These are phyloP conservation scores for Vitis cinerea DNA, from an alignment of 164 flowering plant species.

Conservation along the genomic window DNA sequence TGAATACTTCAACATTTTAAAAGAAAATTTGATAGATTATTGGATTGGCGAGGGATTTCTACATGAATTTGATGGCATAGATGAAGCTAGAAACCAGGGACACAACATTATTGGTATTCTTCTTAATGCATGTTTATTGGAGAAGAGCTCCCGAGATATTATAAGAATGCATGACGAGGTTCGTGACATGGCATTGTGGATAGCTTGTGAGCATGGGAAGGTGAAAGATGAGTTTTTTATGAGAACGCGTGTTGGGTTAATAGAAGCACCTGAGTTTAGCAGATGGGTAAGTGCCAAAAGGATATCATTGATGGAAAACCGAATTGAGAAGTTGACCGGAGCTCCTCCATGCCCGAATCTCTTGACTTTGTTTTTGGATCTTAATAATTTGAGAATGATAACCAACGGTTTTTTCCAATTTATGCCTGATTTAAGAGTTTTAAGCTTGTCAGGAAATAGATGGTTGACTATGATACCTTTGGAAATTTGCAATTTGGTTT, in stretches of 20 bases:
- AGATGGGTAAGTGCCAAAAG: neutral
- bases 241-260: too few species aligned
- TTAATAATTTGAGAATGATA: too few species aligned
- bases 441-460: too few species aligned
- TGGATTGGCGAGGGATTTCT: slow-evolving; percentile 22
- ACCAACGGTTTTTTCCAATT: too few species aligned
- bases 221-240: neutral
- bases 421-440: too few species aligned
- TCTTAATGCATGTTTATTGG: slow-evolving; percentile 5
- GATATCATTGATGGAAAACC: neutral
- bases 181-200: slow-evolving; percentile 16
- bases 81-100: slow-evolving; percentile 6
- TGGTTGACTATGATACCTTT: too few species aligned
- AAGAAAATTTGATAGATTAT: neutral
- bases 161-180: slow-evolving; percentile 16
- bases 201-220: neutral
- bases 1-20: neutral
- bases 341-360: neutral
- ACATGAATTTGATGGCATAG: neutral
- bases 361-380: too few species aligned
- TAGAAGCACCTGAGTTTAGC: neutral
- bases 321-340: neutral
- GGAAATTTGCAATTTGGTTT: too few species aligned
- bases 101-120: slow-evolving; percentile 7
- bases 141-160: neutral